Conservation (phyloP, 441 rosid species). For the Lepidium campestre region DNA sequence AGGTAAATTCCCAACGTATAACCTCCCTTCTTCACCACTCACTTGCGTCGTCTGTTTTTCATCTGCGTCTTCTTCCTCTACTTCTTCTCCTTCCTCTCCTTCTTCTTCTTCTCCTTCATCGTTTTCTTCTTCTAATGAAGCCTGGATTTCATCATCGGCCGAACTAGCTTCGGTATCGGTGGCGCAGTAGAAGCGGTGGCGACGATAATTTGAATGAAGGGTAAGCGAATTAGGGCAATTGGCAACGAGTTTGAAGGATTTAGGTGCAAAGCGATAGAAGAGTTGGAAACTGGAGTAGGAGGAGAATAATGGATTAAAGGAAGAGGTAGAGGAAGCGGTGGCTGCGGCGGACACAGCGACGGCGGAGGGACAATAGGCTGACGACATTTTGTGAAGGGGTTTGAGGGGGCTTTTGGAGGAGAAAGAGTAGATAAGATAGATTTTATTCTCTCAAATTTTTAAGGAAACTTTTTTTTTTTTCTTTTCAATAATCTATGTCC, state of each 20-base stretch:
- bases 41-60: constrained; percentile 24
- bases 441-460: background rate
- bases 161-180: constrained; percentile 26
- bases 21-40: constrained; percentile 50
- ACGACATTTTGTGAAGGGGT: constrained; percentile 8
- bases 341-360: constrained; percentile 35
- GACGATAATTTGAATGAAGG: constrained; percentile 22
- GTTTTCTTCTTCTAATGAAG: background rate
- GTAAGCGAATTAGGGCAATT: constrained; percentile 24
- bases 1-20: constrained; percentile 80
- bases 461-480: background rate
- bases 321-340: constrained; percentile 28
- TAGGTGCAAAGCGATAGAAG: constrained; percentile 24
- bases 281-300: constrained; percentile 24
- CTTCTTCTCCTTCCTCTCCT: constrained; percentile 2
- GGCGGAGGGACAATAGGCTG: constrained; percentile 38
- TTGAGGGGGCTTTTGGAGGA: background rate
- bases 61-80: constrained; percentile 30
- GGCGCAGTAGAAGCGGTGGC: constrained; percentile 38
- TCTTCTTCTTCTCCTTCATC: constrained; percentile 10
- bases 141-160: constrained; percentile 14
- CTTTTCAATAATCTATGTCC: too few relatives aligned
- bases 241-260: constrained; percentile 39
- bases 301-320: constrained; percentile 22
- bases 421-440: constrained; percentile 4